Conservation (phyloP, 2,329 filamentous ascomycete genomes). For the Lachnellula hyalina region DNA sequence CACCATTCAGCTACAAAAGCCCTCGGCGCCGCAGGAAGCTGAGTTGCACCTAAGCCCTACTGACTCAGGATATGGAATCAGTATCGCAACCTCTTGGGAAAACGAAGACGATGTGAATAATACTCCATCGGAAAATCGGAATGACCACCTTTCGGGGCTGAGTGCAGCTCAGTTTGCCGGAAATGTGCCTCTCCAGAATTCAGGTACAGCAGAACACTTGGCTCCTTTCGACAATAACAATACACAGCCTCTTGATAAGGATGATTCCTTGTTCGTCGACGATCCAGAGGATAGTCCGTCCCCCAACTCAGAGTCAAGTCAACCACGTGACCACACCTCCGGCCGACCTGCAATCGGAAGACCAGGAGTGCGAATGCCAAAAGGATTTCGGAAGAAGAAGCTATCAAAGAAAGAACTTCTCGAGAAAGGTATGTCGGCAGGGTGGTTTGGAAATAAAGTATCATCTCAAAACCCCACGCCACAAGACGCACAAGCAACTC, state of each 20-base stretch:
- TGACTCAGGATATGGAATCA: slow-evolving; percentile 5
- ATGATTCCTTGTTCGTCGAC: too few species aligned
- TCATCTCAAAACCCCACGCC: neutral
- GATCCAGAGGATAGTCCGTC: too few species aligned
- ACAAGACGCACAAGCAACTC: neutral
- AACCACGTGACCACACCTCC: neutral
- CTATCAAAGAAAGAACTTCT: neutral
- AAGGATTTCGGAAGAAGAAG: neutral
- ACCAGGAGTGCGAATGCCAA: neutral
- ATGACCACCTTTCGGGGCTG: neutral
- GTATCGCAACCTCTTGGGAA: neutral
- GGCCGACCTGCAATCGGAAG: neutral
- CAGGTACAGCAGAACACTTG: too few species aligned
- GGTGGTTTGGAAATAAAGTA: neutral
- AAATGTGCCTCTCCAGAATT: too few species aligned
- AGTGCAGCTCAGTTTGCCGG: neutral
- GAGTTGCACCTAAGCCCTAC: neutral
- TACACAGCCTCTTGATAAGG: too few species aligned
- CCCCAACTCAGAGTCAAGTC: neutral
- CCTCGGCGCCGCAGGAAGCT: neutral
- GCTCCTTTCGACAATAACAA: too few species aligned
- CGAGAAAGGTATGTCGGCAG: neutral
- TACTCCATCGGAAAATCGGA: neutral
- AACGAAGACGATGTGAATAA: neutral
- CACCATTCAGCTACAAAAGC: neutral